Evolutionary conservation across 2,329 filamentous ascomycete genomes (phyloP).

Genomic region (Aphanocladium album): DNA sequence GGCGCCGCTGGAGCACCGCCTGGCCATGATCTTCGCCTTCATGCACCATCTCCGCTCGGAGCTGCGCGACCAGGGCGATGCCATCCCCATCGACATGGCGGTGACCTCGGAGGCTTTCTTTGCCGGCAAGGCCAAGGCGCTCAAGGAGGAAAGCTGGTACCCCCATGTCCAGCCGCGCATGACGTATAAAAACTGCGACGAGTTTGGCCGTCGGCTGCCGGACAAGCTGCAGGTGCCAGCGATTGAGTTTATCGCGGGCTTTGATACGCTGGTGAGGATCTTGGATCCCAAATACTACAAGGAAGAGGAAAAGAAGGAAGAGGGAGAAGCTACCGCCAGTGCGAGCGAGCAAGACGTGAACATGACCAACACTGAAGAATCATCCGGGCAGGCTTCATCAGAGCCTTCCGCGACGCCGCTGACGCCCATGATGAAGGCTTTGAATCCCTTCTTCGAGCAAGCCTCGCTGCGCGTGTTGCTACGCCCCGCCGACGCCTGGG

Average conservation of each 20-base stretch:
- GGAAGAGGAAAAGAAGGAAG: not conserved
- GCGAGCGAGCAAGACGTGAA: not conserved
- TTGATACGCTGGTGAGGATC: conserved; percentile 66
- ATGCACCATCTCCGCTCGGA: conserved; percentile 46
- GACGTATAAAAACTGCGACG: not conserved
- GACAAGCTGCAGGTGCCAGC: conserved; percentile 24
- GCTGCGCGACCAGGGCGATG: conserved; percentile 10
- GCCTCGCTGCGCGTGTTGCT: conserved; percentile 60
- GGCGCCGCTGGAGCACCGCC: conserved; percentile 60
- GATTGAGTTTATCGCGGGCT: conserved; percentile 69
- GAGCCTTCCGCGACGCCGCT: not conserved
- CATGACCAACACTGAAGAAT: too few species aligned
- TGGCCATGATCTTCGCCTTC: conserved; percentile 68
- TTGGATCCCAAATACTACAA: conserved; percentile 68
- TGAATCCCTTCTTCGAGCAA: conserved; percentile 59
- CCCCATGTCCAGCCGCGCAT: conserved; percentile 1
- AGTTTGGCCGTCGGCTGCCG: not conserved
- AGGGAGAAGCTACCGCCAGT: conserved; percentile 19
- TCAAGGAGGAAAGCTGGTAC: conserved; percentile 45
- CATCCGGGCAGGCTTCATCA: not conserved
- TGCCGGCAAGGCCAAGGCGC: conserved; percentile 61
- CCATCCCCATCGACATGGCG: conserved; percentile 54
- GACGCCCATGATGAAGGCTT: conserved; percentile 42
- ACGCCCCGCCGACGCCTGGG: conserved; percentile 58
- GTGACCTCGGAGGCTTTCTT: conserved; percentile 71